These are phyloP conservation scores for Fraxinus paxiana DNA, from an alignment of 305 asterid species.

Conservation along the genomic window DNA sequence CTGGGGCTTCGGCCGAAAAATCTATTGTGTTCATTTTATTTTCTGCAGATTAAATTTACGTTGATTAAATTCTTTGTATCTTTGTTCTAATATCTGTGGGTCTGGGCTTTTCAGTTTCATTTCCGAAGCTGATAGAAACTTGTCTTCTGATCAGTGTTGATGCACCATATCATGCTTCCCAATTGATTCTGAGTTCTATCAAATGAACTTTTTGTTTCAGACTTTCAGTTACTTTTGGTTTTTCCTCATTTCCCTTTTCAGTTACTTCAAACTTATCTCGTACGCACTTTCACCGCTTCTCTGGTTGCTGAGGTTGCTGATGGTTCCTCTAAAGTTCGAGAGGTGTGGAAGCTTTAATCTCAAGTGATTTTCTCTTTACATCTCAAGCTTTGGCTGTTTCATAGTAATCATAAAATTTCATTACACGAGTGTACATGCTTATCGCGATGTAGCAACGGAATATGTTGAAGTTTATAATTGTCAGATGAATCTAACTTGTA, in stretches of 20 bases:
- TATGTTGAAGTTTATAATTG: background rate
- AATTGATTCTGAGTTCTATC: background rate
- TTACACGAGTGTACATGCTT: background rate
- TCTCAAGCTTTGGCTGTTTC: background rate
- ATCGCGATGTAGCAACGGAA: background rate
- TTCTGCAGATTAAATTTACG: too few relatives aligned
- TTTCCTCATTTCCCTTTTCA: background rate
- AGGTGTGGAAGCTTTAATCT: conserved; percentile 74
- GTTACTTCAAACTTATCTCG: background rate
- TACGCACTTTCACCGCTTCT: conserved; percentile 53
- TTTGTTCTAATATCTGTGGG: too few relatives aligned
- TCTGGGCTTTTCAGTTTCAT: background rate
- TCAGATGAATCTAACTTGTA: background rate
- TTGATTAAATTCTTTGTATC: too few relatives aligned
- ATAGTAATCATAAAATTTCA: background rate
- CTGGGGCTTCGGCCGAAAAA: too few relatives aligned
- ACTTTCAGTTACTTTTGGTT: background rate
- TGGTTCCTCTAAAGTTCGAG: conserved; percentile 86
- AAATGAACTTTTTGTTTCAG: background rate
- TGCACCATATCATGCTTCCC: background rate
- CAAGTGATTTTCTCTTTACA: conserved; percentile 35
- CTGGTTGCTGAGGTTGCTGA: conserved; percentile 76
- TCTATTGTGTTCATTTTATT: too few relatives aligned
- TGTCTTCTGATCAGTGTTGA: background rate
- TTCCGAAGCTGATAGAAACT: background rate